phyloP scores from a whole-genome alignment of 345 rosid genomes.

The Erodium maritimum region DNA sequence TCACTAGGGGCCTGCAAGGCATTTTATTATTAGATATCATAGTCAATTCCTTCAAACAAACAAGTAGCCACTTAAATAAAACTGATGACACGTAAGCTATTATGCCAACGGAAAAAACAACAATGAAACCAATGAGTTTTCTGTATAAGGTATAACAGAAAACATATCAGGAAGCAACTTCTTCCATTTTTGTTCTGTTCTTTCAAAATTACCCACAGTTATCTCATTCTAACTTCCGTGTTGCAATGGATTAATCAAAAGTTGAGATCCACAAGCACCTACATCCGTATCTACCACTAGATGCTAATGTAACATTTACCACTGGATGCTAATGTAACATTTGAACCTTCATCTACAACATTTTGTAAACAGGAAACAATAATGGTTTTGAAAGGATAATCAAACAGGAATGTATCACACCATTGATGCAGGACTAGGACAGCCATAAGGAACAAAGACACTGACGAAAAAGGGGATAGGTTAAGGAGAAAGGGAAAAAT shows the following conservation, averaged over 20 bases:
- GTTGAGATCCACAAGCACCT: too few relatives aligned
- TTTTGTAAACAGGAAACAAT: too few relatives aligned
- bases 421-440: not conserved
- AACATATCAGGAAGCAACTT: not conserved
- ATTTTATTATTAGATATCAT: constrained; percentile 33
- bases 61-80: not conserved
- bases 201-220: not conserved
- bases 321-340: not conserved
- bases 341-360: too few relatives aligned
- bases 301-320: too few relatives aligned
- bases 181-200: not conserved
- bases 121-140: not conserved
- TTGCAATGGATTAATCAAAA: not conserved
- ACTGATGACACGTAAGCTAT: not conserved
- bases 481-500: too few relatives aligned
- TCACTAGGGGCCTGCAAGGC: constrained; percentile 93
- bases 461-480: not conserved
- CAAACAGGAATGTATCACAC: not conserved
- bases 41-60: constrained; percentile 4
- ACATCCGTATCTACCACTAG: not conserved
- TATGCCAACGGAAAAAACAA: too few relatives aligned
- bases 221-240: not conserved
- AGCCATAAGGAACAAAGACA: not conserved
- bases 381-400: not conserved
- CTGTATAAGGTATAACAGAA: not conserved